Conservation (phyloP, 805 yeast genomes). For the Sugiyamaella chiloensis region DNA sequence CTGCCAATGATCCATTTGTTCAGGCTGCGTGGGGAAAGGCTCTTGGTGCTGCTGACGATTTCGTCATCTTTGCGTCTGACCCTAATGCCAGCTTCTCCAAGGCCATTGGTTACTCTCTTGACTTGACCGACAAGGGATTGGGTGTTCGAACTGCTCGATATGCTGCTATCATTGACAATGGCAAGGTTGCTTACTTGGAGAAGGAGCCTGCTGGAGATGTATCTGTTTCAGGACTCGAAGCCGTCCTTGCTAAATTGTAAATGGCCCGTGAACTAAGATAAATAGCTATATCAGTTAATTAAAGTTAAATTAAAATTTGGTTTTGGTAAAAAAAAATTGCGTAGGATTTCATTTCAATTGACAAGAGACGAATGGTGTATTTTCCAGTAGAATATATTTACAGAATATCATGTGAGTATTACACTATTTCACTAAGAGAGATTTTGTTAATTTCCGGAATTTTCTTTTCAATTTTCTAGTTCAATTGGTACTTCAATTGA, state of each 20-base stretch:
- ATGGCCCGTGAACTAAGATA: too few species aligned
- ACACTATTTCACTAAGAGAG: too few species aligned
- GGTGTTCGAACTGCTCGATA: conserved; percentile 66
- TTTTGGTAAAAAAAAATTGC: too few species aligned
- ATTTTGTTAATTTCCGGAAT: too few species aligned
- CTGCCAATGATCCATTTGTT: conserved; percentile 73
- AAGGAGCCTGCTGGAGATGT: conserved; percentile 45
- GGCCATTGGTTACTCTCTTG: conserved; percentile 55
- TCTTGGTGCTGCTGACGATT: conserved; percentile 37
- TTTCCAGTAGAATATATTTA: too few species aligned
- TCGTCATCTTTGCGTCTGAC: conserved; percentile 61
- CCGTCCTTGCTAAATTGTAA: conserved; percentile 39
- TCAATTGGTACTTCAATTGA: too few species aligned
- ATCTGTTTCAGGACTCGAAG: conserved; percentile 45
- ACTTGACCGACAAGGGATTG: conserved; percentile 51
- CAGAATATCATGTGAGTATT: too few species aligned
- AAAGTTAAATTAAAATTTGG: too few species aligned
- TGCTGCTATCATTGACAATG: conserved; percentile 64
- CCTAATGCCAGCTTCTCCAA: conserved; percentile 58
- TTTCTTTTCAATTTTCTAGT: too few species aligned
- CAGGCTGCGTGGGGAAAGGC: conserved; percentile 64
- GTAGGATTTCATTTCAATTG: too few species aligned
- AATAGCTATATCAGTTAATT: background rate
- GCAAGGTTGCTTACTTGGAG: conserved; percentile 50
- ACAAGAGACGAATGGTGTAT: too few species aligned